These are phyloP conservation scores for Pythium brachiatum DNA, from an alignment of 352 stramenopile genomes.

Conservation along the genomic window DNA sequence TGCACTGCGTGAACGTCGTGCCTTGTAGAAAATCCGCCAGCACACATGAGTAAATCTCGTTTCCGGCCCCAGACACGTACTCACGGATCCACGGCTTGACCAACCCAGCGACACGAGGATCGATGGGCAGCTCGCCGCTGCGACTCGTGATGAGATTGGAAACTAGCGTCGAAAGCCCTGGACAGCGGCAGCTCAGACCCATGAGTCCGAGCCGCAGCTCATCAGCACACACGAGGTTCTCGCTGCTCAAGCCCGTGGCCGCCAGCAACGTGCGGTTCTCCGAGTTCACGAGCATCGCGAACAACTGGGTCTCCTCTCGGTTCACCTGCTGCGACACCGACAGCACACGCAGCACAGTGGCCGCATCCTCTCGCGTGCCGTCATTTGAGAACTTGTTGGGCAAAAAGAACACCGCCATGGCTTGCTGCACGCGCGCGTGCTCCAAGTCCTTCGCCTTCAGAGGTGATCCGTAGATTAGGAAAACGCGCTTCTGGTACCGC, in stretches of 20 bases:
- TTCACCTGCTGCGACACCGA: constrained; percentile 66
- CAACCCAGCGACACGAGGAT: background rate
- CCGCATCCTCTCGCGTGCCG: constrained; percentile 76
- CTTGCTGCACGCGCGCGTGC: constrained; percentile 56
- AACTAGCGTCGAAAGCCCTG: constrained; percentile 76
- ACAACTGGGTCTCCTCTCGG: constrained; percentile 59
- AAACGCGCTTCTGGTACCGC: constrained; percentile 75
- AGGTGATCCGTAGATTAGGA: constrained; percentile 72
- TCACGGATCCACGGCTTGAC: constrained; percentile 62
- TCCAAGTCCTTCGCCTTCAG: constrained; percentile 52
- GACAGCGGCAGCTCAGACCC: constrained; percentile 81
- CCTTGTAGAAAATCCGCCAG: constrained; percentile 56
- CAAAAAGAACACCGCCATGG: constrained; percentile 81
- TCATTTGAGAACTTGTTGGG: constrained; percentile 82
- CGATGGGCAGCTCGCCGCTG: constrained; percentile 38
- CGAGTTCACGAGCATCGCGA: constrained; percentile 83
- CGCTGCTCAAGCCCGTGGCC: constrained; percentile 60
- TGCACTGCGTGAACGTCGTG: constrained; percentile 73
- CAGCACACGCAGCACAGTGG: constrained; percentile 77
- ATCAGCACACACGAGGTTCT: constrained; percentile 79
- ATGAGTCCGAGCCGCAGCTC: constrained; percentile 81
- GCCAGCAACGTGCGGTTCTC: constrained; percentile 79
- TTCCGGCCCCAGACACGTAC: constrained; percentile 73
- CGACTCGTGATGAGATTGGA: constrained; percentile 84
- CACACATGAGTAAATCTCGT: constrained; percentile 80